phyloP scores from a whole-genome alignment of 495 filamentous ascomycete species.

The Penicillium bialowiezense region DNA sequence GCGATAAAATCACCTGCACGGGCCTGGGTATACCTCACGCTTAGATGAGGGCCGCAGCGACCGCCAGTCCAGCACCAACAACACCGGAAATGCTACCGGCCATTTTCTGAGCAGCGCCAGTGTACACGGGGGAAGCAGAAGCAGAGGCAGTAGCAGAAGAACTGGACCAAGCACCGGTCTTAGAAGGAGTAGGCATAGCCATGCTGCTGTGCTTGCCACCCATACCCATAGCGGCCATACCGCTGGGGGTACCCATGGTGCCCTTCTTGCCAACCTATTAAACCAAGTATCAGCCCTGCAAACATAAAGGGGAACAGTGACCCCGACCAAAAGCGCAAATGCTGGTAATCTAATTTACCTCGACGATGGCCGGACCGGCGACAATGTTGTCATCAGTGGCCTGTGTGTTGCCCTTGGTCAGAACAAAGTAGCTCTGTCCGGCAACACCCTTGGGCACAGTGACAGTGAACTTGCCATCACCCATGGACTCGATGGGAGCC shows the following conservation, averaged over 20 bases:
- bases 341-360: constrained; percentile 20
- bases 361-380: constrained; percentile 35
- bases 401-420: constrained; percentile 24
- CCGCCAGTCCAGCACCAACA: constrained; percentile 1
- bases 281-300: constrained; percentile 6
- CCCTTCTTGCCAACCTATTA: constrained; percentile 9
- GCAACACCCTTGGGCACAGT: constrained; percentile 31
- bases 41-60: constrained; percentile 5
- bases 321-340: constrained; percentile 12
- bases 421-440: constrained; percentile 38
- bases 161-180: constrained; percentile 6
- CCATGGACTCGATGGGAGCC: constrained; percentile 18
- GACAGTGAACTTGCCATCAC: constrained; percentile 29
- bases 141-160: constrained; percentile 1
- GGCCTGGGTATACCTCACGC: no score
- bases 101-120: not conserved
- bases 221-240: constrained; percentile 6
- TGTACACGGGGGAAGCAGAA: constrained; percentile 7
- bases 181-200: constrained; percentile 3
- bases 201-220: constrained; percentile 3
- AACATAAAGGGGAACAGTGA: not conserved
- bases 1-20: not conserved
- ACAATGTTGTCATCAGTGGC: constrained; percentile 29
- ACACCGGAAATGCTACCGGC: constrained; percentile 3
- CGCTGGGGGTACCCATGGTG: not conserved